Evolutionary conservation across 2,329 filamentous ascomycete species (phyloP), one percentile per base, ranked within the genome.

Genomic region (Plenodomus lindquistii): DNA sequence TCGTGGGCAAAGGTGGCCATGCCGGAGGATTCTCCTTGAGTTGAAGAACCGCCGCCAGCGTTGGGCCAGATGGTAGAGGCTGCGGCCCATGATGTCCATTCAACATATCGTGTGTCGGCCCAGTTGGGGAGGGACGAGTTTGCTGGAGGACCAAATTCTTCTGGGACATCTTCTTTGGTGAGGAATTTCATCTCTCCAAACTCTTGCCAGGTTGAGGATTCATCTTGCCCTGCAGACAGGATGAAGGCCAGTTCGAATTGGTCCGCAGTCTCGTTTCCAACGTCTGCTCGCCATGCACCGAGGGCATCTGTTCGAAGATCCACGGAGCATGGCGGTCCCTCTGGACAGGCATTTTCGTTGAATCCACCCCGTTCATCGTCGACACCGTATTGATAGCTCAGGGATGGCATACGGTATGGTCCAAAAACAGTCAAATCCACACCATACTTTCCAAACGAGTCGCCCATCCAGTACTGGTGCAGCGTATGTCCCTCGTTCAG

Each of bases 391-490:
- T 81, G 77, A 47, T 75, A 81, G 1, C 73, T 73, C 21, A 71
- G 67, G 2, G 65, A 63, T 1, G 79, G 80, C 63, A 82, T 67
- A n/a, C 69, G 67, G 48, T 82, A 82, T 0, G 78, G 72, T 0
- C 80, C 80, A 47, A 81, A 82, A 0, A 76, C 75, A 0, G 79
- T 81, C 60, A 82, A 54, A 46, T 81, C 77, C 8, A 81, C 79
- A 13, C 80, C 80, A 48, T 76, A 82, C 16, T 75, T 73, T 2
- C 80, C 79, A 11, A 73, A 76, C 1, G 78, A 80, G 60, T 82
- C 79, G 43, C 79, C 79, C 79, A 81, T 82, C 79, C 80, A 82
- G 57, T 82, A 82, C 62, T 82, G 79, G 49, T 82, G 79, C 2
- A 82, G 66, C 2, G 80, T 82, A 50, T 81, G 79, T 3, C 74